These are phyloP conservation scores for Rosa multiflora DNA, from an alignment of 306 rosid genomes.

Conservation along the genomic window DNA sequence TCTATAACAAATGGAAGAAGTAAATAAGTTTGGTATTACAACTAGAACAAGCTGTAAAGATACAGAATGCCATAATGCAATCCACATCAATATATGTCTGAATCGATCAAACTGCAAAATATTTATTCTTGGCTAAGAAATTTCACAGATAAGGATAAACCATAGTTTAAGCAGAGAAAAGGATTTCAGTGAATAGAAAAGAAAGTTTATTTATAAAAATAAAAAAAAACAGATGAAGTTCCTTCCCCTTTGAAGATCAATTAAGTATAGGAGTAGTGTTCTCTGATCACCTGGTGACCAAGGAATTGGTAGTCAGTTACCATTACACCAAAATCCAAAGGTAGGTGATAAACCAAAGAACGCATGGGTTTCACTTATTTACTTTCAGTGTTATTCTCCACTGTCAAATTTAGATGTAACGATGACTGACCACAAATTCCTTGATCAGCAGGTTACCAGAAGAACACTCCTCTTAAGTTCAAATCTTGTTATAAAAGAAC, in stretches of 20 bases:
- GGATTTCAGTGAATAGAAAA: background rate
- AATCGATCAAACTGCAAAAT: background rate
- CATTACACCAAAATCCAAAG: too few relatives aligned
- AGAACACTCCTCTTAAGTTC: background rate
- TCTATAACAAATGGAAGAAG: background rate
- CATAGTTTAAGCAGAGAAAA: background rate
- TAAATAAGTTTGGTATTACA: background rate
- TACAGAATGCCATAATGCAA: background rate
- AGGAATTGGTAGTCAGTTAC: background rate
- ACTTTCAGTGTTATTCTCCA: background rate
- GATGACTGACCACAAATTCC: background rate
- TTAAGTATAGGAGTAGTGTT: background rate
- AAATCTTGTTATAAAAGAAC: slow-evolving; percentile 7
- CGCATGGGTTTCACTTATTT: background rate
- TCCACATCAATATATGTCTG: background rate
- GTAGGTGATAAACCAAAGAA: background rate
- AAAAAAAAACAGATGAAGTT: background rate
- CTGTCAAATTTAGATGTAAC: background rate
- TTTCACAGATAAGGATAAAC: background rate
- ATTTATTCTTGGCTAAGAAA: background rate
- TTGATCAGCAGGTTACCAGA: background rate
- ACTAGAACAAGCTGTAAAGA: background rate
- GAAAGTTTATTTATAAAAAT: background rate
- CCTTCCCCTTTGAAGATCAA: background rate
- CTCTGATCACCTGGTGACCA: background rate